These are phyloP conservation scores for Nemania sp. DNA, from an alignment of 2,329 filamentous ascomycete genomes.

Conservation along the genomic window DNA sequence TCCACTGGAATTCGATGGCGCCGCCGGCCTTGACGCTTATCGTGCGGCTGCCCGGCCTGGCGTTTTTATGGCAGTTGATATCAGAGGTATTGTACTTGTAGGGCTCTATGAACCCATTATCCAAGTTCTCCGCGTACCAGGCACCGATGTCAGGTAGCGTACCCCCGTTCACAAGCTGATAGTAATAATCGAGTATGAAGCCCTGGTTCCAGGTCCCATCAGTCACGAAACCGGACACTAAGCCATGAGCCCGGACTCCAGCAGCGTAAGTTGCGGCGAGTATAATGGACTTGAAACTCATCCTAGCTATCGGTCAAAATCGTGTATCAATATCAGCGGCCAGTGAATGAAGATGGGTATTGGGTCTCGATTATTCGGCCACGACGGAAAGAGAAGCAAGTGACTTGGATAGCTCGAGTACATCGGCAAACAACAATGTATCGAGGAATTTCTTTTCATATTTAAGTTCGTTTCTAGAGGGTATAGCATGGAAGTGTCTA, in stretches of 20 bases:
- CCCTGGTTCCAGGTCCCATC: conserved; percentile 37
- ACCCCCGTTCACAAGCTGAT: conserved; percentile 15
- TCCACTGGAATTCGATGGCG: conserved; percentile 51
- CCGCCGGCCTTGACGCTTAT: conserved; percentile 44
- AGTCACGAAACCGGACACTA: conserved; percentile 34
- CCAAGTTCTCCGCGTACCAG: conserved; percentile 50
- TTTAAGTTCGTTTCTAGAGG: conserved; percentile 20
- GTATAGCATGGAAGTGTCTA: neutral
- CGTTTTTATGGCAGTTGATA: conserved; percentile 54
- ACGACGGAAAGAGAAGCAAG: neutral
- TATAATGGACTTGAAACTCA: conserved; percentile 26
- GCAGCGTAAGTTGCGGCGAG: conserved; percentile 26
- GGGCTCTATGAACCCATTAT: conserved; percentile 56
- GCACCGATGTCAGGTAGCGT: conserved; percentile 19
- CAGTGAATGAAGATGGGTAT: neutral
- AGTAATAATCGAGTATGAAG: conserved; percentile 36
- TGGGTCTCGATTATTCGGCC: neutral
- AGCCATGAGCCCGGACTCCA: conserved; percentile 25
- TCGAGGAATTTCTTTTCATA: neutral
- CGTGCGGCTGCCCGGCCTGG: conserved; percentile 46
- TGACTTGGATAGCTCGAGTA: neutral
- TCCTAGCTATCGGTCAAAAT: neutral
- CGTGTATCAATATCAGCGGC: neutral
- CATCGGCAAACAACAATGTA: neutral
- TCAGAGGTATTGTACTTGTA: conserved; percentile 48